These are phyloP conservation scores for Tricholoma flavovirens DNA, from an alignment of 768 basidiomycete species.

Conservation along the genomic window DNA sequence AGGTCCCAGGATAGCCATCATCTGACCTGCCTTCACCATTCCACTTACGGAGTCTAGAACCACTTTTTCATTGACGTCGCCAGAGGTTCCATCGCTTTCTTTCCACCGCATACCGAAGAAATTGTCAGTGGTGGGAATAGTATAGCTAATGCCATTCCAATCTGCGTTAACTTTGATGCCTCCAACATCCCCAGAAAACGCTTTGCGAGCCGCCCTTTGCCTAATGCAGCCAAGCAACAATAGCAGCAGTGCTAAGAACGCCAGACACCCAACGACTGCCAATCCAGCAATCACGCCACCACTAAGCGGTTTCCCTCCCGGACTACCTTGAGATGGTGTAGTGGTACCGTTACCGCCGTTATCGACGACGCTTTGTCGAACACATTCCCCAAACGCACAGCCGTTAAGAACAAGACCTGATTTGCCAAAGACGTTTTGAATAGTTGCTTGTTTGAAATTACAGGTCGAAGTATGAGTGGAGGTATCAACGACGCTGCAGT, in stretches of 20 bases:
- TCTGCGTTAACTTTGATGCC: slow-evolving; percentile 55
- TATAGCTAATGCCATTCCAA: slow-evolving; percentile 68
- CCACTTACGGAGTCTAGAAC: slow-evolving; percentile 72
- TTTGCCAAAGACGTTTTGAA: slow-evolving; percentile 68
- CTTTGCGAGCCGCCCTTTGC: slow-evolving; percentile 58
- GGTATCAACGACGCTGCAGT: slow-evolving; percentile 48
- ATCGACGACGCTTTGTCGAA: slow-evolving; percentile 75
- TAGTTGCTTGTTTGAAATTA: slow-evolving; percentile 65
- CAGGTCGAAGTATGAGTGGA: slow-evolving; percentile 52
- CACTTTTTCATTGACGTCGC: slow-evolving; percentile 42
- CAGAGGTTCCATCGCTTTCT: slow-evolving; percentile 7
- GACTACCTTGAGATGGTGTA: slow-evolving; percentile 16
- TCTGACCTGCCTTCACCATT: slow-evolving; percentile 66
- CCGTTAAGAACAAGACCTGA: slow-evolving; percentile 65
- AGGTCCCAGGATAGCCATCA: slow-evolving; percentile 91
- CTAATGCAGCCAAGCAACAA: slow-evolving; percentile 55
- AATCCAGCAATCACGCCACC: slow-evolving; percentile 89
- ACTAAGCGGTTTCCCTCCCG: slow-evolving; percentile 44
- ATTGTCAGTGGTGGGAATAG: slow-evolving; percentile 33
- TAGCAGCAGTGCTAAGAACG: slow-evolving; percentile 51
- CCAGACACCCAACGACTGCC: slow-evolving; percentile 70
- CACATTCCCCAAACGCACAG: slow-evolving; percentile 87
- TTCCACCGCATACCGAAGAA: slow-evolving; percentile 10
- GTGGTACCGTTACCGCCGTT: slow-evolving; percentile 28
- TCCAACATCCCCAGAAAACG: slow-evolving; percentile 30